Base-by-base conservation (phyloP, 2,329 filamentous ascomycete genomes). In the Fusarium sp. region DNA sequence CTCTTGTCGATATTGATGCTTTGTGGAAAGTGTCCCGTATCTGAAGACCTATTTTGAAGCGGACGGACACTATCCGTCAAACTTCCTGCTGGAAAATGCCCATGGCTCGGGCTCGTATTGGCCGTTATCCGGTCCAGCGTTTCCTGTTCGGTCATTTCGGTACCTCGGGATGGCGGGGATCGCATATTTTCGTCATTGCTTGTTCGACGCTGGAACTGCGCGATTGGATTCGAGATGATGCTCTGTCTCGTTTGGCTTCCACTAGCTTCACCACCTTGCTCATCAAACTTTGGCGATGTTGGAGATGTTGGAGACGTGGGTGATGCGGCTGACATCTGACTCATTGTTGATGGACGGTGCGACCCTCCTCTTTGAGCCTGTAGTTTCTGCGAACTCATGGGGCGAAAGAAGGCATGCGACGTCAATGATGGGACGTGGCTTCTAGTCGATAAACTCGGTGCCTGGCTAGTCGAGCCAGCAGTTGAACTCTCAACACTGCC, bases 361-460 rank as follows among this genome's bases (percentile, higher is more conserved):
- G 77, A 83, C 64, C 89, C 86, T 63, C 72, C 88, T 75, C 94
- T 85, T 77, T 98, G 95, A 51, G 93, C 93, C 78, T 98, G 94
- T 46, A 98, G 81, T 74, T 92, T 90, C 75, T 97, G 93, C 24
- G 94, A 96, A 78, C 93, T 98, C 92, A 99, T 96, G 35, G 95
- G 95, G 22, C 90, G 90, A 74, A 96, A 97, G 79, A 99, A 98
- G 50, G 92, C 94, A 72, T 94, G 91, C 13, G 92, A 93, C 3
- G 92, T 90, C 49, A 99, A 80, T 2, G 91, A 93, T 1, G 95
- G 93, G 19, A 96, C 93, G 81, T 99, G 95, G 38, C 91, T 95
- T 72, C 89, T 86, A 73, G 89, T 93, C 41, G 90, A 83, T 38
- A 91, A 83, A 65, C 89, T 94, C 3, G 72, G 69, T 22, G 74